Evolutionary conservation across 108 stramenopile genomes (phyloP).

Genomic region (Nitzschia sp.): DNA sequence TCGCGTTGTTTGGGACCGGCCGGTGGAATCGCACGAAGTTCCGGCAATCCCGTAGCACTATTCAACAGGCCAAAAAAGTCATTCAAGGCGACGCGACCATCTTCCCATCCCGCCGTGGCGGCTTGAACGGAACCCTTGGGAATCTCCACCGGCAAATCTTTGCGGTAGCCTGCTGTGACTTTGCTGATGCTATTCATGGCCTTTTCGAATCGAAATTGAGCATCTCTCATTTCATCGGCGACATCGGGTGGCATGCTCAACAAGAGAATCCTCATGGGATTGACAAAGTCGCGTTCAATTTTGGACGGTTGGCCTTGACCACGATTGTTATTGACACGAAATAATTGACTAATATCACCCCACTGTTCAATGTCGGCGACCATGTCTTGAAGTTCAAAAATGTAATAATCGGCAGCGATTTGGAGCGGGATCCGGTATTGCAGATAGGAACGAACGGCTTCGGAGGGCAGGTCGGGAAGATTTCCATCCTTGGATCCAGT

Average conservation of each 20-base stretch:
- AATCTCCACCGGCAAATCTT: constrained; percentile 81
- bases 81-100: constrained; percentile 82
- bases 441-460: constrained; percentile 69
- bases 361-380: constrained; percentile 66
- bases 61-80: constrained; percentile 71
- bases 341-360: constrained; percentile 69
- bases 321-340: constrained; percentile 48
- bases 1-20: constrained; percentile 69
- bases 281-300: constrained; percentile 82
- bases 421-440: constrained; percentile 61
- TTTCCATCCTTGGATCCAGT: constrained; percentile 38
- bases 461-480: constrained; percentile 71
- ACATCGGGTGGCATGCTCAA: constrained; percentile 80
- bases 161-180: constrained; percentile 61
- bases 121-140: constrained; percentile 41
- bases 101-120: constrained; percentile 75
- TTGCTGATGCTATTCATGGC: constrained; percentile 66
- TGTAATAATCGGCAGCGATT: constrained; percentile 79
- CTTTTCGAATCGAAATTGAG: constrained; percentile 79
- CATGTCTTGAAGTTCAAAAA: constrained; percentile 71
- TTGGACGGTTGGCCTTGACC: constrained; percentile 71
- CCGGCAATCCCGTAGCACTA: constrained; percentile 61
- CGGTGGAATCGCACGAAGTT: constrained; percentile 64
- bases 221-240: constrained; percentile 77
- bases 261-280: constrained; percentile 79